Conservation (phyloP, 2,329 filamentous ascomycete species). For the Clathrospora elynae region DNA sequence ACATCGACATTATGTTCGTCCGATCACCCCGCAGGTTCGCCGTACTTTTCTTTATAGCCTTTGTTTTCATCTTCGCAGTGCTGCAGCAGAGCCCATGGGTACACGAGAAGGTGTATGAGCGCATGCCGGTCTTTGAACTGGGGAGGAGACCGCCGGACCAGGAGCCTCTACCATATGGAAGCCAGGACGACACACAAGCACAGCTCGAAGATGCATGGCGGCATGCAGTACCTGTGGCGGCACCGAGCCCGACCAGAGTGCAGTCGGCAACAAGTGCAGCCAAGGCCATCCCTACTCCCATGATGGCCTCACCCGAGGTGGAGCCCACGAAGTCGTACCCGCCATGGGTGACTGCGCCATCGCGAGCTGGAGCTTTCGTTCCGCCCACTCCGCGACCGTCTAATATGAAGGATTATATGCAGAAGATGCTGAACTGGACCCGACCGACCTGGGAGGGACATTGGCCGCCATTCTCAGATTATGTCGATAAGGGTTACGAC, state of each 20-base stretch:
- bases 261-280: constrained; percentile 1
- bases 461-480: constrained; percentile 54
- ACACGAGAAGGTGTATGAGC: constrained; percentile 31
- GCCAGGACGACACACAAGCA: constrained; percentile 16
- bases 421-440: constrained; percentile 51
- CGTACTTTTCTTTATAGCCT: constrained; percentile 44
- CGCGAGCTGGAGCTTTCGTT: constrained; percentile 22
- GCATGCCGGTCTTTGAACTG: constrained; percentile 29
- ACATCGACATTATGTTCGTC: constrained; percentile 37
- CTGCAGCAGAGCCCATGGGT: constrained; percentile 39
- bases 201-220: constrained; percentile 32
- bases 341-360: constrained; percentile 34
- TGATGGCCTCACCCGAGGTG: constrained; percentile 5
- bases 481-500: constrained; percentile 51
- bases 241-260: constrained; percentile 1
- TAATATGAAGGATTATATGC: constrained; percentile 46
- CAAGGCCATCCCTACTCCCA: constrained; percentile 4
- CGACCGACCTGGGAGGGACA: constrained; percentile 48
- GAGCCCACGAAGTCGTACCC: constrained; percentile 19
- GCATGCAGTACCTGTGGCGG: constrained; percentile 23
- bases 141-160: constrained; percentile 19
- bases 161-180: constrained; percentile 16
- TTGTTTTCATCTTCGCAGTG: constrained; percentile 40
- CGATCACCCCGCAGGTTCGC: constrained; percentile 48
- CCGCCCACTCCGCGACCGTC: constrained; percentile 23